phyloP scores from a whole-genome alignment of 441 rosid species.

The Populus hybrid region DNA sequence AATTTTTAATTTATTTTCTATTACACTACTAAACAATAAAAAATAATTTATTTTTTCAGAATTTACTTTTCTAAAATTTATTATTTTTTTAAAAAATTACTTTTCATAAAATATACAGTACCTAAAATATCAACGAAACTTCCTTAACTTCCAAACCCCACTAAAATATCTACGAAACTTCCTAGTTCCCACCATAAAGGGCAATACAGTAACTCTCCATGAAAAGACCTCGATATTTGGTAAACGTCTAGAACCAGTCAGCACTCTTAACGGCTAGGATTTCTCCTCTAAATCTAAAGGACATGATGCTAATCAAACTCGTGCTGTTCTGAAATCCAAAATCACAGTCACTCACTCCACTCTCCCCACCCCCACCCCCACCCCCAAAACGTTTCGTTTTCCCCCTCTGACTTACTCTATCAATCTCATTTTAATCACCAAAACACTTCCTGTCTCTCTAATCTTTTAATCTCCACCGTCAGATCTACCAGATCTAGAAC shows the following conservation, averaged over 20 bases:
- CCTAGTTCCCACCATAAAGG: not conserved
- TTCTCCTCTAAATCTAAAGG: not conserved
- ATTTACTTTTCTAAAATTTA: too few species aligned
- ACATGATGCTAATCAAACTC: not conserved
- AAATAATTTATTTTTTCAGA: too few species aligned
- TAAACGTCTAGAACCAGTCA: not conserved
- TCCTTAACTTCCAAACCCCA: too few species aligned
- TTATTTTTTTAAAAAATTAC: too few species aligned
- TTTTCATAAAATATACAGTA: too few species aligned
- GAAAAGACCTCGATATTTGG: not conserved
- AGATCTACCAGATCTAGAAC: slow-evolving; percentile 1
- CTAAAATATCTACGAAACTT: not conserved
- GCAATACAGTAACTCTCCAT: not conserved
- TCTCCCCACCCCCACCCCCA: not conserved
- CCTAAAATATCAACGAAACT: too few species aligned
- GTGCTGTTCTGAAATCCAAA: not conserved
- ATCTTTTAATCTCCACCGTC: not conserved
- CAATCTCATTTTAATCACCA: not conserved
- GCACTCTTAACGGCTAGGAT: slow-evolving; percentile 16
- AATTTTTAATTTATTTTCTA: too few species aligned
- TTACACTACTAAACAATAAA: too few species aligned
- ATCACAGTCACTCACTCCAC: not conserved
- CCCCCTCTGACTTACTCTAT: not conserved
- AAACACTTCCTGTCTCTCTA: not conserved
- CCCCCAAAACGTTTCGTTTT: not conserved